Percentiles rank a stretch among this genome's conserved stretches.
Conservation (phyloP, 805 yeast genomes). For the Sugiyamaella floridensis region DNA sequence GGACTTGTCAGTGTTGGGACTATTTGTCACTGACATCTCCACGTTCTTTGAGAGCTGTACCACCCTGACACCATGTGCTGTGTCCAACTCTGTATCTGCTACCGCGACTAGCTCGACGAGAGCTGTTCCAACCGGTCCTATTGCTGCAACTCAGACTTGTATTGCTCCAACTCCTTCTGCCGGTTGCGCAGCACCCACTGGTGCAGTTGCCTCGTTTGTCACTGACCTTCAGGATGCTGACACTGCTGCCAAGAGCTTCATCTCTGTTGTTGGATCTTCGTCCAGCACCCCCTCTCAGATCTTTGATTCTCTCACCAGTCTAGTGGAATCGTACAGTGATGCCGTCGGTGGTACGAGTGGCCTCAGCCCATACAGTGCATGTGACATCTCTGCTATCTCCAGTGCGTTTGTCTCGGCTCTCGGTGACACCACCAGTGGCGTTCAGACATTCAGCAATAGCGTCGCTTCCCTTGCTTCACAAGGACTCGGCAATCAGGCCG, state of each 20-base stretch:
- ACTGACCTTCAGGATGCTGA: background rate
- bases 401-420: background rate
- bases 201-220: background rate
- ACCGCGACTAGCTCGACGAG: background rate
- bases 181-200: background rate
- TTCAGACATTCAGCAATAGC: too few species aligned
- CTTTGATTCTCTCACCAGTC: background rate
- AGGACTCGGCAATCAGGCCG: background rate
- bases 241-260: background rate
- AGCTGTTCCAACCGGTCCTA: background rate
- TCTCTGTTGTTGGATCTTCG: background rate
- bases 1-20: background rate
- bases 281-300: background rate
- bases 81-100: background rate
- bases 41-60: background rate
- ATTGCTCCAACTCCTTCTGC: background rate
- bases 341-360: background rate
- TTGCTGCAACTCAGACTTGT: background rate
- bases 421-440: background rate
- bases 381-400: background rate
- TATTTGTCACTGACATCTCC: background rate
- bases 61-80: background rate
- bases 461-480: background rate
- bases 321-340: background rate
- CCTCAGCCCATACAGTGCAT: background rate